Evolutionary conservation across 2,329 filamentous ascomycete species (phyloP).

Genomic region (Talaromyces sp.): DNA sequence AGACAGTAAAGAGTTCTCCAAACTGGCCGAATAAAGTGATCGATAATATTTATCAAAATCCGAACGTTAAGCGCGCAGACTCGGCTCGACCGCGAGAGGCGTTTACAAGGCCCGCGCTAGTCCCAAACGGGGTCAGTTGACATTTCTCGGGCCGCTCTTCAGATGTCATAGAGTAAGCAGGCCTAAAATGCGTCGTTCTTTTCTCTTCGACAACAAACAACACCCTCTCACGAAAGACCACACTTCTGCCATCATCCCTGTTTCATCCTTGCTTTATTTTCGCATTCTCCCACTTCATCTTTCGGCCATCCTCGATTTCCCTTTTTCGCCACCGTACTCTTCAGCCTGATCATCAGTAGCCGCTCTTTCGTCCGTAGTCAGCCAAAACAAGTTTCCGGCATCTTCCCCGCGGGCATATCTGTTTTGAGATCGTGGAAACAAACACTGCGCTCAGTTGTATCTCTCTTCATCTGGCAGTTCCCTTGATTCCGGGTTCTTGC

Average conservation of each 20-base stretch:
- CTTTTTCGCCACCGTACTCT: background rate
- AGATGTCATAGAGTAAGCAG: slow-evolving; percentile 13
- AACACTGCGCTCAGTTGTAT: background rate
- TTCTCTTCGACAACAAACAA: background rate
- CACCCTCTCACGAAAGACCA: background rate
- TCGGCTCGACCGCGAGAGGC: slow-evolving; percentile 7
- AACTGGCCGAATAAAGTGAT: no score
- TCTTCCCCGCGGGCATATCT: slow-evolving; percentile 6
- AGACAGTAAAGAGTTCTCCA: no score
- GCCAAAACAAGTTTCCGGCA: slow-evolving; percentile 10
- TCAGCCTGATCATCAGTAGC: background rate
- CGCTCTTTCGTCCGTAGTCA: slow-evolving; percentile 7
- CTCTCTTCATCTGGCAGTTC: background rate
- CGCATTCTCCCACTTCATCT: background rate
- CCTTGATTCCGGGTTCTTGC: background rate
- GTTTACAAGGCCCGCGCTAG: slow-evolving; percentile 18
- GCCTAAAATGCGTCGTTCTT: background rate
- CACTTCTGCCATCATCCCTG: background rate
- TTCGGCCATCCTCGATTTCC: background rate
- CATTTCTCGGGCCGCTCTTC: slow-evolving; percentile 19
- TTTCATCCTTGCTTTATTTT: background rate
- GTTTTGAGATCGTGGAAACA: background rate
- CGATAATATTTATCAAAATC: no score
- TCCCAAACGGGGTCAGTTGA: slow-evolving; percentile 22
- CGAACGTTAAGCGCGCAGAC: background rate